Conservation (phyloP, 192 early-diverging fungal genomes). For the Mortierella hygrophila region DNA sequence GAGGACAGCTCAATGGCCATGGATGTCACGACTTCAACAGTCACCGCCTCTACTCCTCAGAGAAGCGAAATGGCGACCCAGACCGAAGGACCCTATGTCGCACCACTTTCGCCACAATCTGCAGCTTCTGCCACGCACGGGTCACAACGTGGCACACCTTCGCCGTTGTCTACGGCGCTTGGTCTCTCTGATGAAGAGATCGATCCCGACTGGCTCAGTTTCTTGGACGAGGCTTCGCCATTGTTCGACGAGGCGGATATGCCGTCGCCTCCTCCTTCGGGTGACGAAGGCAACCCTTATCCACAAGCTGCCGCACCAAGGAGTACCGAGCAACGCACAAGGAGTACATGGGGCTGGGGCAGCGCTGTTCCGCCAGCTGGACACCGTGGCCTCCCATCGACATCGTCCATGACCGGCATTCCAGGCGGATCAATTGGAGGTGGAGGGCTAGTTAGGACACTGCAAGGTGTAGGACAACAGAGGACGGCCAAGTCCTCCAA, state of each 20-base stretch:
- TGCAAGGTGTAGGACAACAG: conserved; percentile 23
- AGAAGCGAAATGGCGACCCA: conserved; percentile 45
- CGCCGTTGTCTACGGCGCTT: conserved; percentile 10
- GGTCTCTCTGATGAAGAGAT: conserved; percentile 37
- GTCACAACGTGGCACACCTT: conserved; percentile 12
- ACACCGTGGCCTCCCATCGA: conserved; percentile 14
- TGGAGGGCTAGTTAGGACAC: conserved; percentile 32
- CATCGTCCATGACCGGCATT: conserved; percentile 10
- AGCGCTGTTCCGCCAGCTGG: conserved; percentile 9
- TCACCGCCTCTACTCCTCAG: conserved; percentile 10
- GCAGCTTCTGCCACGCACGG: not conserved
- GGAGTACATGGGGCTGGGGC: not conserved
- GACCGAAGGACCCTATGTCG: conserved; percentile 36
- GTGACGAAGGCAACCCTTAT: conserved; percentile 15
- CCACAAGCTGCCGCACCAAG: not conserved
- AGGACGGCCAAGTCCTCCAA: conserved; percentile 9
- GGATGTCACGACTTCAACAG: not conserved
- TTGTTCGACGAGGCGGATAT: conserved; percentile 37
- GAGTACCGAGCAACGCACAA: not conserved
- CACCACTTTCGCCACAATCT: conserved; percentile 25
- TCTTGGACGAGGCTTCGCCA: conserved; percentile 50
- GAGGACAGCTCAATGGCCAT: not conserved
- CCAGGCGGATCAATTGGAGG: conserved; percentile 20
- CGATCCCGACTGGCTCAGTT: conserved; percentile 52
- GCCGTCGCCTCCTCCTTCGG: conserved; percentile 32